phyloP scores from a whole-genome alignment of 805 yeast genomes.

The Suhomyces emberorum region DNA sequence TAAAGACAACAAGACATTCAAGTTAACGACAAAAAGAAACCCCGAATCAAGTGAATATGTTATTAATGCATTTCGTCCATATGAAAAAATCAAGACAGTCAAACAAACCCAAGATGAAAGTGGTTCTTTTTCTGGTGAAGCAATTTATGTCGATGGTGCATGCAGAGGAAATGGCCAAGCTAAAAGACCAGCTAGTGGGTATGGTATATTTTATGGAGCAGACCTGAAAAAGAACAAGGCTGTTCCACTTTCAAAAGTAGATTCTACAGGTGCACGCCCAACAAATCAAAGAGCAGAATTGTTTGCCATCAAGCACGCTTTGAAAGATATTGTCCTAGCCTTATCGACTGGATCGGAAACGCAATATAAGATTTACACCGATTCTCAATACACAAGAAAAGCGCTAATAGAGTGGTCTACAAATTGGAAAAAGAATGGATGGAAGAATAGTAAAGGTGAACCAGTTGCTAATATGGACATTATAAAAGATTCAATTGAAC shows the following conservation, averaged over 20 bases:
- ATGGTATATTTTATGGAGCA: slow-evolving; percentile 70
- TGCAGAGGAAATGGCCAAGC: slow-evolving; percentile 54
- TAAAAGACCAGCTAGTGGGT: slow-evolving; percentile 51
- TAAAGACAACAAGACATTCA: not conserved
- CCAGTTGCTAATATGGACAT: slow-evolving; percentile 53
- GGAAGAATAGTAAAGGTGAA: slow-evolving; percentile 43
- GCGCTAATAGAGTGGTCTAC: slow-evolving; percentile 55
- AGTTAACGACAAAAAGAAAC: not conserved
- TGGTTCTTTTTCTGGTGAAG: not conserved
- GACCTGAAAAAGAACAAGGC: slow-evolving; percentile 53
- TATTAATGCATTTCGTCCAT: not conserved
- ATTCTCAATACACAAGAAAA: slow-evolving; percentile 65
- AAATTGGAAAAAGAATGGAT: slow-evolving; percentile 57
- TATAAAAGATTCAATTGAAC: slow-evolving; percentile 30
- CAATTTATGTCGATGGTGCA: slow-evolving; percentile 78
- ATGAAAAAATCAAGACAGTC: not conserved
- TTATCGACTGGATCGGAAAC: not conserved
- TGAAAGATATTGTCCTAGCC: slow-evolving; percentile 37
- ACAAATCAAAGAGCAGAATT: slow-evolving; percentile 86
- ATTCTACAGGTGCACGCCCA: slow-evolving; percentile 30
- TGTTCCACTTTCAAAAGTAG: slow-evolving; percentile 42
- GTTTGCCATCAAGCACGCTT: slow-evolving; percentile 58
- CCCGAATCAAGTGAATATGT: not conserved
- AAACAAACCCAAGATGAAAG: not conserved
- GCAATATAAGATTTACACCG: slow-evolving; percentile 53